Evolutionary conservation across 225 moss, liverwort and hornwort genomes (phyloP).

Genomic region (Anthoceros angustus): DNA sequence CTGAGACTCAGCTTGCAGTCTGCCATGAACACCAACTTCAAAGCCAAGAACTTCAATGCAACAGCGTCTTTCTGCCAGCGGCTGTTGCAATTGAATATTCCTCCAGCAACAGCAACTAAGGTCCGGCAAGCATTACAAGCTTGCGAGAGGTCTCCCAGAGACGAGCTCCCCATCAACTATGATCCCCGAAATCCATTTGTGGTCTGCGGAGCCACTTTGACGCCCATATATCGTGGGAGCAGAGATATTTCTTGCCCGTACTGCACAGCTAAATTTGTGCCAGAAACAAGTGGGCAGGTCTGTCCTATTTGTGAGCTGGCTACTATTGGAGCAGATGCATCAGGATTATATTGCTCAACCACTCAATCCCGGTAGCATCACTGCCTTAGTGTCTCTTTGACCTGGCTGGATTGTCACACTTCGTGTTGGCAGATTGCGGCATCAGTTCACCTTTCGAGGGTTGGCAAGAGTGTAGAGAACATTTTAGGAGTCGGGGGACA

Average conservation of each 20-base stretch:
- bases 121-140: constrained; percentile 81
- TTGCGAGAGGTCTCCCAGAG: constrained; percentile 59
- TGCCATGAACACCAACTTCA: constrained; percentile 76
- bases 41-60: constrained; percentile 59
- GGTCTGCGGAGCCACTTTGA: constrained; percentile 71
- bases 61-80: constrained; percentile 69
- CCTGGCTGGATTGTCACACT: too few relatives aligned
- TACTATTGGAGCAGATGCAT: constrained; percentile 72
- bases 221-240: constrained; percentile 90
- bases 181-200: constrained; percentile 93
- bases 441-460: too few relatives aligned
- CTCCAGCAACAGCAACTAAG: constrained; percentile 43
- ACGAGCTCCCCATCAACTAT: constrained; percentile 71
- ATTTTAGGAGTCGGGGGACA: too few relatives aligned
- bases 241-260: constrained; percentile 75
- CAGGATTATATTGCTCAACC: constrained; percentile 70
- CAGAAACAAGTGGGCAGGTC: constrained; percentile 45
- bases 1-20: constrained; percentile 69
- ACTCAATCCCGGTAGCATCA: constrained; percentile 61
- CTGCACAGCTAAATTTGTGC: constrained; percentile 77
- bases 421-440: too few relatives aligned
- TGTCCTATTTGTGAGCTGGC: constrained; percentile 92
- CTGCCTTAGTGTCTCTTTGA: background rate
- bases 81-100: constrained; percentile 52
- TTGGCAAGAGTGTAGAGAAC: too few relatives aligned